Evolutionary conservation across 768 basidiomycete species (phyloP), one percentile per base, ranked within the genome.

Genomic region (Suillus hirtellus): DNA sequence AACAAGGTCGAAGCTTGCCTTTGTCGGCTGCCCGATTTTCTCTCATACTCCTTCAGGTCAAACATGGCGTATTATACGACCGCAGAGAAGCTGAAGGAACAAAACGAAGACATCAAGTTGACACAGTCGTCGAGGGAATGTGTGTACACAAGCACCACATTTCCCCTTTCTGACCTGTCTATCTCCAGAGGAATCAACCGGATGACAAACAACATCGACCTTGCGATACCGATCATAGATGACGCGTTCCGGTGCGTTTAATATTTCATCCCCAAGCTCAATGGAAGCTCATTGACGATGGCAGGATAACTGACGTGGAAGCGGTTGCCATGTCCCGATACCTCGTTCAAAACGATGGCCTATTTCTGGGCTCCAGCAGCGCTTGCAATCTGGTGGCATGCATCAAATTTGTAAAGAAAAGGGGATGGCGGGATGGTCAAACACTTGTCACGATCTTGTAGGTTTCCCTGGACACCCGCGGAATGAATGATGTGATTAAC

Each of bases 331-430:
- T 99, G 96, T 91, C 95, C 1, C 88, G 96, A 11, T 95, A 95
- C 72, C 84, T 99, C 21, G 94, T 97, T 4, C 80, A 89, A 58
- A 81, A 92, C 61, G 96, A 99, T 67, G 97, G 97, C 0, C 79
- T 99, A 34, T 99, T 96, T 78, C 81, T 99, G 35, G 97, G 97
- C 15, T 98, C 96, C 0, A 96, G 94, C 64, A 96, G 93, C 69
- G 96, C 97, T 0, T 96, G 95, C 72, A 99, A 99, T 71, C 82
- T 99, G 44, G 86, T 97, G n/a, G 92, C 96, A 1, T 94, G 92
- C 68, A 83, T 97, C 53, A 89, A 90, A 69, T 79, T 96, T 17
- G 88, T 84, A 2, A 88, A 87, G 68, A 84, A 85, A 70, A 81
- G 86, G 80, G 84, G 85, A 14, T 90, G 88, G 88, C 78, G 79